Evolutionary conservation across 106 monocot genomes (phyloP).

Genomic region (Iris macrosiphon): DNA sequence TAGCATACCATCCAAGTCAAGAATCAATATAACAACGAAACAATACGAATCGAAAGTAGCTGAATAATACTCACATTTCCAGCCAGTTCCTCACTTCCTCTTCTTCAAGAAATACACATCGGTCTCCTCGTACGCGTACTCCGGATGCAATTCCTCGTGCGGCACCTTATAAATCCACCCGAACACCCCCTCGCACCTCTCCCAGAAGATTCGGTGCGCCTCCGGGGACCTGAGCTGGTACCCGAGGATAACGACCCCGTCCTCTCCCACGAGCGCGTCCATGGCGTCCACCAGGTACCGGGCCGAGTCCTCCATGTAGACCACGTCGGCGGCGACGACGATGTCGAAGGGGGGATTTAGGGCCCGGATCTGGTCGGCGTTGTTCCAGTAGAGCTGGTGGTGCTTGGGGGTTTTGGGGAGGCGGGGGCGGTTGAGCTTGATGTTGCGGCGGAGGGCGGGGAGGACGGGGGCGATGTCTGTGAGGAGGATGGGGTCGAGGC

Average conservation of each 20-base stretch:
- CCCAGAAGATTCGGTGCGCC: conserved; percentile 82
- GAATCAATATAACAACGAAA: too few species aligned
- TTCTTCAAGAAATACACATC: conserved; percentile 78
- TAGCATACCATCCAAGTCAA: too few species aligned
- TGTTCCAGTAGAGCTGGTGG: conserved; percentile 84
- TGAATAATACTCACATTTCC: too few species aligned
- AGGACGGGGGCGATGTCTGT: conserved; percentile 92
- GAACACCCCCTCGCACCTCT: conserved; percentile 33
- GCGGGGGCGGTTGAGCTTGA: conserved; percentile 68
- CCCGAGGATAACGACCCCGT: conserved; percentile 74
- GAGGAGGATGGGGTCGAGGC: conserved; percentile 71
- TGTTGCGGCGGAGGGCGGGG: conserved; percentile 84
- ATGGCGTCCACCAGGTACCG: conserved; percentile 63
- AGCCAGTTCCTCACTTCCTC: conserved; percentile 10
- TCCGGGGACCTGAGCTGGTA: conserved; percentile 88
- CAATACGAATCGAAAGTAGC: too few species aligned
- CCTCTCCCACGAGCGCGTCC: conserved; percentile 47
- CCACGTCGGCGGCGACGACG: conserved; percentile 92
- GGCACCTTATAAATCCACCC: conserved; percentile 65
- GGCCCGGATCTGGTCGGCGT: conserved; percentile 39
- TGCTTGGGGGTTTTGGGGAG: conserved; percentile 41
- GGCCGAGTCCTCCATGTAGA: conserved; percentile 90
- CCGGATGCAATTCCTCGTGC: conserved; percentile 71
- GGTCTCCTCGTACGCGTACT: conserved; percentile 82
- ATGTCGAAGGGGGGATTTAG: conserved; percentile 62